Evolutionary conservation across 805 yeast species (phyloP), one percentile per base, ranked within the genome.

Genomic region (Sugiyamaella marilandica): DNA sequence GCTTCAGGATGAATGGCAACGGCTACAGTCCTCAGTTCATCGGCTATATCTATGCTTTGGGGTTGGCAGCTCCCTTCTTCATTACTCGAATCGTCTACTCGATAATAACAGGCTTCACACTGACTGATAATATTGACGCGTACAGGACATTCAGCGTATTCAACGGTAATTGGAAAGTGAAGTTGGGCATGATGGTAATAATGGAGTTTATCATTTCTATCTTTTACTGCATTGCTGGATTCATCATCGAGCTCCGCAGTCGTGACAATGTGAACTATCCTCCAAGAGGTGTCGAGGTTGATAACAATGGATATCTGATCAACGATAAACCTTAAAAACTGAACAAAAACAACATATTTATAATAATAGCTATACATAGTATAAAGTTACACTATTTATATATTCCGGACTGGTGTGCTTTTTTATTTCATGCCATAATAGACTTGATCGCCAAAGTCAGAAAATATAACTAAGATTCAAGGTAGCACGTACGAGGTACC

Each of bases 131-230:
- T 41, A 10, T 54, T n/a, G 35, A 33, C n/a, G 16, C 34, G 10
- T 48, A 48, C 32, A 49, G 35, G 9, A 51, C 49, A 18, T 56
- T 54, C 41, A 54, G 55, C 29, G 16, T 34, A 26, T 56, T 51
- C 35, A 51, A 51, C 33, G 59, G 59, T 11, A 48, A 54, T 72
- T 87, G 62, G 75, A 80, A 49, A 76, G 74, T 55, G 85, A 87
- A 68, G 82, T 88, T 0, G 92, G 95, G 3, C 89, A 87, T 68
- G 81, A 85, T 14, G 82, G 91, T 8, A 70, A 85, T 11, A 92
- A 95, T 21, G 95, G 95, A 10, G 94, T 94, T 11, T 83, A 81
- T 63, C 84, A 88, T 10, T 91, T 85, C 65, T 65, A 24, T 49
- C 21, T 48, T 56, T 9, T 50, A 39, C 39, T n/a, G 50, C 29